A percentile compares a stretch with the other conserved stretches of the same genome.
phyloP scores from a whole-genome alignment of 495 filamentous ascomycete species.

The Xylaria venustula region DNA sequence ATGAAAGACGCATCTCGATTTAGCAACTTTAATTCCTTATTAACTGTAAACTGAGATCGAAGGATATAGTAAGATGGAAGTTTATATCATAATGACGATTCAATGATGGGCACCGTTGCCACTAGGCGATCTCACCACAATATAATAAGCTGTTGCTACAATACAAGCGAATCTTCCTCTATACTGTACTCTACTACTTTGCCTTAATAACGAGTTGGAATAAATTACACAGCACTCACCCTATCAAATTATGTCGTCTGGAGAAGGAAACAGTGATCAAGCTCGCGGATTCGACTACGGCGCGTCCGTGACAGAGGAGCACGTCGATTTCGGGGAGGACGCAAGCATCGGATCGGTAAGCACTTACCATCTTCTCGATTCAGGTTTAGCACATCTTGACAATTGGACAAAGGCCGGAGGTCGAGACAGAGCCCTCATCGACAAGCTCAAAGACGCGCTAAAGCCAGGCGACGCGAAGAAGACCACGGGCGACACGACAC shows the following conservation, averaged over 20 bases:
- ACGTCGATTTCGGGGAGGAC: constrained; percentile 9
- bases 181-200: not conserved
- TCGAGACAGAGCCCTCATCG: constrained; percentile 9
- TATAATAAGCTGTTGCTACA: not conserved
- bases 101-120: not conserved
- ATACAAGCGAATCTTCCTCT: not conserved
- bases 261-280: not conserved
- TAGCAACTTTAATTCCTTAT: too few relatives aligned
- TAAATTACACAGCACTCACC: too few relatives aligned
- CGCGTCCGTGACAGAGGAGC: not conserved
- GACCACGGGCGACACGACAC: not conserved
- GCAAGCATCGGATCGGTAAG: not conserved
- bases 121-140: not conserved
- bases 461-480: not conserved
- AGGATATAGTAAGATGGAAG: not conserved
- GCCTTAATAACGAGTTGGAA: not conserved
- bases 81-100: constrained; percentile 7
- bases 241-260: not conserved
- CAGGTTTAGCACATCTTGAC: not conserved
- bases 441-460: constrained; percentile 13
- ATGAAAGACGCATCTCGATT: too few relatives aligned
- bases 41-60: too few relatives aligned
- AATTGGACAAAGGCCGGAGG: not conserved
- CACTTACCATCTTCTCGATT: not conserved
- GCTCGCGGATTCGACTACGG: not conserved